These are phyloP conservation scores for Rhododendron kiyosumense DNA, from an alignment of 148 eudicot genomes.

Conservation along the genomic window DNA sequence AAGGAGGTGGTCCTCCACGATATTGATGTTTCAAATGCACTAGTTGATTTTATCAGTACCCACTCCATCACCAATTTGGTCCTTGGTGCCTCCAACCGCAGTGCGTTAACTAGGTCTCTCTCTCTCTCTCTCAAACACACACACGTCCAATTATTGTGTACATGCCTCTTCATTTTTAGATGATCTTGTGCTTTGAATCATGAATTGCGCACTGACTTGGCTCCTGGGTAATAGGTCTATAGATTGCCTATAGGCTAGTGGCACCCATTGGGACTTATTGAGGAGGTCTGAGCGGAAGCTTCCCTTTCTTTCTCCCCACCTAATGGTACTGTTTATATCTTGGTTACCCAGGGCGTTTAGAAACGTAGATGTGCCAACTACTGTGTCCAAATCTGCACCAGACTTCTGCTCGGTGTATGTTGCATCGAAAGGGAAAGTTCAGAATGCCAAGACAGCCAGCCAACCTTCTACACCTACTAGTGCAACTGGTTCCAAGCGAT, in stretches of 20 bases:
- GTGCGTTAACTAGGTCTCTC: conserved; percentile 41
- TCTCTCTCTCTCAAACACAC: conserved; percentile 7
- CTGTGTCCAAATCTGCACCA: conserved; percentile 51
- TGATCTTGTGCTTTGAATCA: background rate
- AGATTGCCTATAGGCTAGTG: background rate
- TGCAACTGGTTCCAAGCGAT: conserved; percentile 4
- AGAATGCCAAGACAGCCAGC: conserved; percentile 31
- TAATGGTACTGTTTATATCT: background rate
- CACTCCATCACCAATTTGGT: conserved; percentile 39
- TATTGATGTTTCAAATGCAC: conserved; percentile 42
- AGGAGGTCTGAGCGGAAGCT: background rate
- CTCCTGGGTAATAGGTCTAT: background rate
- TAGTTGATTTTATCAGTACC: conserved; percentile 36
- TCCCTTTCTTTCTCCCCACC: background rate
- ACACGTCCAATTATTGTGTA: background rate
- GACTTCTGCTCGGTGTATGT: conserved; percentile 53
- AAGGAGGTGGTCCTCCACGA: conserved; percentile 62
- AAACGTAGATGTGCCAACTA: conserved; percentile 47
- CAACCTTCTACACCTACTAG: conserved; percentile 13
- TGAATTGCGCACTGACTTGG: background rate
- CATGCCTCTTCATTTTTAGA: background rate
- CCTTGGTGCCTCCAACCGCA: conserved; percentile 58
- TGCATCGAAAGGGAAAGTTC: conserved; percentile 45
- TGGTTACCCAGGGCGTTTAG: conserved; percentile 43
- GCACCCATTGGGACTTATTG: background rate